Evolutionary conservation across 129 eudicot species (phyloP).

Genomic region (Centella asiatica): DNA sequence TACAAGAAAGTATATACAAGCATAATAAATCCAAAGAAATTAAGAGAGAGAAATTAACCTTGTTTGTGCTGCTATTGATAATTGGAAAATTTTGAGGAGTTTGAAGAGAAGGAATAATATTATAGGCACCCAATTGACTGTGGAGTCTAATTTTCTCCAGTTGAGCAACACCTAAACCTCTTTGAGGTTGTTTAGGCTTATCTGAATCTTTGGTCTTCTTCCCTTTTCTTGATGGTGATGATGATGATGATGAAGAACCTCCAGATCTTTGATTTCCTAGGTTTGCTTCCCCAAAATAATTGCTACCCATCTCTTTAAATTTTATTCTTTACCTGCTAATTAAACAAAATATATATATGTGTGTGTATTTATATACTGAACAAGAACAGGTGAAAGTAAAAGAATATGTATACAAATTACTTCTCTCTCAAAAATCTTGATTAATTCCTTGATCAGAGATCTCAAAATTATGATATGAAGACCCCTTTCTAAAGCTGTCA

Average conservation of each 20-base stretch:
- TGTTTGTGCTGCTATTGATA: conserved; percentile 7
- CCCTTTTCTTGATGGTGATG: conserved; percentile 3
- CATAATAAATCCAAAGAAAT: neutral
- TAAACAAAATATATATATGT: no score
- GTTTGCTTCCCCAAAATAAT: conserved; percentile 32
- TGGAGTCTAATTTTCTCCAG: conserved; percentile 77
- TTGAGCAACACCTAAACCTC: conserved; percentile 95
- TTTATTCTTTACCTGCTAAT: conserved; percentile 4
- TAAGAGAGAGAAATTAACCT: neutral
- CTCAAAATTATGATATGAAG: no score
- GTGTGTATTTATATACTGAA: neutral
- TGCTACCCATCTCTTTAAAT: conserved; percentile 40
- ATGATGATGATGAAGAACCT: neutral
- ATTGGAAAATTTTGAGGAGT: conserved; percentile 19
- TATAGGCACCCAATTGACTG: conserved; percentile 41
- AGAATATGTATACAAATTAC: no score
- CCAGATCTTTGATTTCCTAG: neutral
- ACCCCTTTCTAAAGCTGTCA: conserved; percentile 54
- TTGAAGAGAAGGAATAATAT: conserved; percentile 14
- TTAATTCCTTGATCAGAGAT: no score
- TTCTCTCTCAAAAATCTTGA: no score
- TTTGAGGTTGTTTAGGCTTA: conserved; percentile 38
- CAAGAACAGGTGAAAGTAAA: no score
- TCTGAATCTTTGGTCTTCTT: neutral
- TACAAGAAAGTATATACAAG: neutral